phyloP scores from a whole-genome alignment of 1,284 basidiomycete species.

The Mycosarcoma maydis region DNA sequence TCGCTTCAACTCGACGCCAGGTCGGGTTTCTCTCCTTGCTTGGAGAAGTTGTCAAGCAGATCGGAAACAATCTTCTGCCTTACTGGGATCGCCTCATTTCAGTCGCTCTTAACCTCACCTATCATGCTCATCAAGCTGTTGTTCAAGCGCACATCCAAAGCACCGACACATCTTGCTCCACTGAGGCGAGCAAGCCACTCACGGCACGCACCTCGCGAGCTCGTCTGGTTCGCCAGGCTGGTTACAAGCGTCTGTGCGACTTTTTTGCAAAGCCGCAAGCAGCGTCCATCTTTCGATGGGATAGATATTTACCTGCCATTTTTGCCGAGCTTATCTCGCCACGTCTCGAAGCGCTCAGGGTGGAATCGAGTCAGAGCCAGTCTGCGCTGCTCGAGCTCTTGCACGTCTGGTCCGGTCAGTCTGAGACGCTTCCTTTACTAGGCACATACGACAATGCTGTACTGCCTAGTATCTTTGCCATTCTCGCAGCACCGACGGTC shows the following conservation, averaged over 20 bases:
- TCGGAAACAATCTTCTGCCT: slow-evolving; percentile 46
- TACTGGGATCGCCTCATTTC: slow-evolving; percentile 56
- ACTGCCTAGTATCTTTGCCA: slow-evolving; percentile 82
- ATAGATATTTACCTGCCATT: slow-evolving; percentile 75
- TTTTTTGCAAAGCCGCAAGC: slow-evolving; percentile 75
- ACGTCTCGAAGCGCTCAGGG: slow-evolving; percentile 78
- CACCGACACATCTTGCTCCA: slow-evolving; percentile 3
- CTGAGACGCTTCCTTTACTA: slow-evolving; percentile 74
- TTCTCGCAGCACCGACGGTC: slow-evolving; percentile 82
- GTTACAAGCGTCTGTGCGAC: slow-evolving; percentile 85
- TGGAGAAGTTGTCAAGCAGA: slow-evolving; percentile 62
- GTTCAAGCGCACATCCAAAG: slow-evolving; percentile 26
- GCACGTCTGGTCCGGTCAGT: slow-evolving; percentile 77
- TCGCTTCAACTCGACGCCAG: slow-evolving; percentile 49
- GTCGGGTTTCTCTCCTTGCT: slow-evolving; percentile 68
- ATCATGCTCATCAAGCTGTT: slow-evolving; percentile 44
- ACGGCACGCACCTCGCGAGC: slow-evolving; percentile 32
- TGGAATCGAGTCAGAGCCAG: slow-evolving; percentile 90
- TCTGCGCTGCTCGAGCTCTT: slow-evolving; percentile 89
- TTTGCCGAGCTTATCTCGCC: slow-evolving; percentile 83
- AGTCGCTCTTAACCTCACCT: slow-evolving; percentile 54
- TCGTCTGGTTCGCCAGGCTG: slow-evolving; percentile 77
- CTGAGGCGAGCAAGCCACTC: slow-evolving; percentile 11
- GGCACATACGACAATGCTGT: slow-evolving; percentile 77
- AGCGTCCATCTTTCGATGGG: slow-evolving; percentile 76